These are phyloP conservation scores for Paracoccidioides lutzii DNA, from an alignment of 2,329 filamentous ascomycete genomes.

Conservation along the genomic window DNA sequence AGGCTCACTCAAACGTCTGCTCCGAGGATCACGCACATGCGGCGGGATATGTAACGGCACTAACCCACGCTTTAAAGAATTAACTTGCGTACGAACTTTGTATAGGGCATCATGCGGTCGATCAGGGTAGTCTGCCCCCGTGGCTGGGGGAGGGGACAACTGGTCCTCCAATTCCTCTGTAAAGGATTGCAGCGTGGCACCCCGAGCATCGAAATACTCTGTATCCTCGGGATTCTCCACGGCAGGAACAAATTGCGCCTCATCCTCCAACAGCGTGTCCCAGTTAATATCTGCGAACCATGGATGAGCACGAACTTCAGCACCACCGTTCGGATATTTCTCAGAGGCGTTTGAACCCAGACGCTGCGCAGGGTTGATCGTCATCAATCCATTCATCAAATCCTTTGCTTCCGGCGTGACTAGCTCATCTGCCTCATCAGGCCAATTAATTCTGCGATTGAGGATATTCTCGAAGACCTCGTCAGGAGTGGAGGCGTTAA, in stretches of 20 bases:
- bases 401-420: slow-evolving; percentile 84
- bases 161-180: slow-evolving; percentile 91
- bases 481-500: slow-evolving; percentile 80
- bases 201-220: slow-evolving; percentile 89
- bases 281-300: slow-evolving; percentile 86
- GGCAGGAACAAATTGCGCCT: slow-evolving; percentile 87
- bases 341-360: slow-evolving; percentile 78
- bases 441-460: slow-evolving; percentile 81
- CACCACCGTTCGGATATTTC: slow-evolving; percentile 68
- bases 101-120: slow-evolving; percentile 90
- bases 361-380: slow-evolving; percentile 65
- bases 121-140: slow-evolving; percentile 58
- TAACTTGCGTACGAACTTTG: slow-evolving; percentile 74
- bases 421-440: slow-evolving; percentile 63
- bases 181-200: slow-evolving; percentile 84
- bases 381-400: slow-evolving; percentile 83
- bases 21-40: slow-evolving; percentile 84
- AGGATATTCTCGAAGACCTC: slow-evolving; percentile 96
- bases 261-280: slow-evolving; percentile 83
- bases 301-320: slow-evolving; percentile 76
- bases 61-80: slow-evolving; percentile 73
- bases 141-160: slow-evolving; percentile 55
- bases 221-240: slow-evolving; percentile 93
- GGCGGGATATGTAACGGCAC: slow-evolving; percentile 96
- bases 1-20: slow-evolving; percentile 78